Percentiles rank a stretch among this genome's conserved stretches.
Evolutionary conservation across 805 yeast genomes (phyloP).

Genomic region (Yamadazyma scolyti): DNA sequence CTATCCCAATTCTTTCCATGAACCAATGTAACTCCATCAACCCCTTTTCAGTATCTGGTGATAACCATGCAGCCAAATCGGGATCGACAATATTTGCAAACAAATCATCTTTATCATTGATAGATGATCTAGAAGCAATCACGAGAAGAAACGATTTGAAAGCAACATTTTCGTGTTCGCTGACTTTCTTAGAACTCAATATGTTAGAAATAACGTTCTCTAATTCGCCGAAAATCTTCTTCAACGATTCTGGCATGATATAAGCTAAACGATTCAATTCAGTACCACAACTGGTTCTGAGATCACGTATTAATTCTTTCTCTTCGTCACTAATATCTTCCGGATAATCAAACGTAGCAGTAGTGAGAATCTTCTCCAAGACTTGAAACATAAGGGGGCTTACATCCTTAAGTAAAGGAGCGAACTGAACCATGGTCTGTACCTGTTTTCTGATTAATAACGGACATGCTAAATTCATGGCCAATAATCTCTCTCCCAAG

Average conservation of each 20-base stretch:
- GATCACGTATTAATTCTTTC: conserved; percentile 76
- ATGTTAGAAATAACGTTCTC: conserved; percentile 77
- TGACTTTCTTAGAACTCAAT: conserved; percentile 63
- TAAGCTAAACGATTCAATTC: conserved; percentile 92
- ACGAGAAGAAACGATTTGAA: conserved; percentile 89
- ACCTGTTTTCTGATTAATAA: conserved; percentile 77
- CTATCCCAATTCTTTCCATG: conserved; percentile 96
- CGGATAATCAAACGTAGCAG: conserved; percentile 82
- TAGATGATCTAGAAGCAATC: conserved; percentile 81
- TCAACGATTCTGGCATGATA: conserved; percentile 88
- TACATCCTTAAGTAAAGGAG: conserved; percentile 80
- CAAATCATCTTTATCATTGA: conserved; percentile 67
- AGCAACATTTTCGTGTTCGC: conserved; percentile 89
- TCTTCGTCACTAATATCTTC: conserved; percentile 63
- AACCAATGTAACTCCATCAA: conserved; percentile 91
- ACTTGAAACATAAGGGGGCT: conserved; percentile 75
- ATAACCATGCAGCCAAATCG: conserved; percentile 88
- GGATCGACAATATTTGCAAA: conserved; percentile 91
- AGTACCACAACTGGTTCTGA: conserved; percentile 89
- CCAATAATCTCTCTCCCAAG: conserved; percentile 70
- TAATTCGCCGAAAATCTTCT: conserved; percentile 73
- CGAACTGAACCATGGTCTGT: conserved; percentile 90
- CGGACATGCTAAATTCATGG: conserved; percentile 76
- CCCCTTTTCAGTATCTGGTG: conserved; percentile 86
- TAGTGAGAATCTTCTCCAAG: conserved; percentile 77